A percentile compares a stretch with the other conserved stretches of the same genome.
These are phyloP conservation scores for Trifolium subterraneum DNA, from an alignment of 306 rosid genomes.

Conservation along the genomic window DNA sequence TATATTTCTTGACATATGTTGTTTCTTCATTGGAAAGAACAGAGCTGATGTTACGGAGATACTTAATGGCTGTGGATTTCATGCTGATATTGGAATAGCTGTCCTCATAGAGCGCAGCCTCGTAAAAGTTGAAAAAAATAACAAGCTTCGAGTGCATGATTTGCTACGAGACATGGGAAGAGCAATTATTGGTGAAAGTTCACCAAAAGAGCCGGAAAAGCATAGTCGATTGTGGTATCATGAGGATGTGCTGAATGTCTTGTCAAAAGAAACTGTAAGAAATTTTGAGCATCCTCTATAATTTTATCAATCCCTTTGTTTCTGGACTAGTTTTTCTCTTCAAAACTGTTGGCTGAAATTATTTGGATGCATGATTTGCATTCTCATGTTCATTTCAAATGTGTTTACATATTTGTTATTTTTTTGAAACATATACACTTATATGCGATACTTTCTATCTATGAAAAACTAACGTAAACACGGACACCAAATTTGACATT, in stretches of 20 bases:
- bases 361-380: background rate
- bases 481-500: background rate
- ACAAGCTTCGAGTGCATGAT: background rate
- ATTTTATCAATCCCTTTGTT: background rate
- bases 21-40: too few species aligned
- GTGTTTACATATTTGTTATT: too few species aligned
- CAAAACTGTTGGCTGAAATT: background rate
- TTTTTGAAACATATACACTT: too few species aligned
- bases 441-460: too few species aligned
- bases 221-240: background rate
- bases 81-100: too few species aligned
- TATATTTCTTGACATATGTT: too few species aligned
- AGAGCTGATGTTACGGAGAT: too few species aligned
- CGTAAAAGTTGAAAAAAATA: background rate
- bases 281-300: background rate
- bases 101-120: constrained; percentile 11
- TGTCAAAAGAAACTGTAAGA: background rate
- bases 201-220: background rate
- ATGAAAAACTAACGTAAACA: background rate
- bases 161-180: background rate
- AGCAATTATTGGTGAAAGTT: background rate
- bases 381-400: too few species aligned
- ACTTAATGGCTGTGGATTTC: too few species aligned
- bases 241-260: background rate
- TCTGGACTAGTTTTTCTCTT: background rate